Evolutionary conservation across 495 filamentous ascomycete species (phyloP), one percentile per base, ranked within the genome.

Genomic region (Neurospora sp.): DNA sequence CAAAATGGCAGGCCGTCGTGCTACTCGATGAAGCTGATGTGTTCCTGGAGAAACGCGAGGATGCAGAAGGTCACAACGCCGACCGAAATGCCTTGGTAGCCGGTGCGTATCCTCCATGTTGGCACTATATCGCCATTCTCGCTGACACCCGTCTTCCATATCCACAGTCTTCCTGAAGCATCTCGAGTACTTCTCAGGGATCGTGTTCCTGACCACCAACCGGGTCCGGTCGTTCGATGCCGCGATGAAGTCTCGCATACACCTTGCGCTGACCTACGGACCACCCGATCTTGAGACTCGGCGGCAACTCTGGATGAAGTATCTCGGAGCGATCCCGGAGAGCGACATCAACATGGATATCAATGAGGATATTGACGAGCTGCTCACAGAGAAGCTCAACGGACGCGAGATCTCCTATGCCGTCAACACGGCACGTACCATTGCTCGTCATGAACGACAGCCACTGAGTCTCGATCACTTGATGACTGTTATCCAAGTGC

Each of bases 1-100:
- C 94, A 76, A 88, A 87, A 11, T 96, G 93, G 93, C 92, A 91
- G 23, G 93, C 93, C 5, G 87, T 93, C 11, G 83, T 93, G 0
- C 85, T 93, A 1, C 85, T 93, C 0, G 74, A 75, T 14, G 90
- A 93, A 77, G 87, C 89, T 20, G 88, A 91, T 74, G 87, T 90
- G 5, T 72, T 75, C 38, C 44, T 71, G 8, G 74, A 75, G 74
- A 71, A 71, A 3, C 71, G 74, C 39, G 39, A 39, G 0, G 72
- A 70, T 10, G 37, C 66, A 1, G 37, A 16, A n/a, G 72, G 72
- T 5, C 14, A 72, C 60, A 66, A 72, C 41, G 5, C 49, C 5
- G 37, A 75, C 5, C 74, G 74, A 16, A 75, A 75, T 54, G 40
- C 35, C 1, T 83, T 92, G 3, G 89, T 92, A 27, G 39, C 40